Conservation (phyloP, 805 yeast genomes). For the Candida ulmi region DNA sequence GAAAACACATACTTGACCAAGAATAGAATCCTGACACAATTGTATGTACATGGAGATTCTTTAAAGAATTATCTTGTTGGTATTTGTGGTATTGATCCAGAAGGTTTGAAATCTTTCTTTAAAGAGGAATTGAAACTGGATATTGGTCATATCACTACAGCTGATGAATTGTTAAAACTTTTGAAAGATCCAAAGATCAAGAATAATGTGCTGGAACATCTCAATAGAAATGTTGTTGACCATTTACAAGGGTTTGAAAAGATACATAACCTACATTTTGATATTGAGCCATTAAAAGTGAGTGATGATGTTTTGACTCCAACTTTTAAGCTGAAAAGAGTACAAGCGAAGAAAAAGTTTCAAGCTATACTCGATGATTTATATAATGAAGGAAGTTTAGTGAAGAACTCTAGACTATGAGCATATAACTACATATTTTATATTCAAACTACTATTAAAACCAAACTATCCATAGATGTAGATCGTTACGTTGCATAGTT, state of each 20-base stretch:
- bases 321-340: constrained; percentile 52
- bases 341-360: constrained; percentile 39
- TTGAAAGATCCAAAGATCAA: constrained; percentile 17
- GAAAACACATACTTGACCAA: constrained; percentile 48
- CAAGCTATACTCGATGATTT: constrained; percentile 33
- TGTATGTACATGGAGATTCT: constrained; percentile 53
- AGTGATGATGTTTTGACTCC: constrained; percentile 64
- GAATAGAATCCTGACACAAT: constrained; percentile 37
- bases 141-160: constrained; percentile 3
- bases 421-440: no score
- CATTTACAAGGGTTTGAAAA: constrained; percentile 58
- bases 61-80: constrained; percentile 47
- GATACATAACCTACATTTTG: constrained; percentile 47
- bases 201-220: constrained; percentile 26
- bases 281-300: constrained; percentile 55
- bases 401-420: background rate
- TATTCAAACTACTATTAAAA: no score
- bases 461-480: no score
- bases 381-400: constrained; percentile 42
- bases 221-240: constrained; percentile 33
- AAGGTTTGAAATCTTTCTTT: constrained; percentile 11
- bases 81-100: constrained; percentile 48
- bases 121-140: constrained; percentile 3
- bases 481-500: no score
- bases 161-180: constrained; percentile 8